Evolutionary conservation across 2,329 filamentous ascomycete species (phyloP).

Genomic region (Diaporthe batatas): DNA sequence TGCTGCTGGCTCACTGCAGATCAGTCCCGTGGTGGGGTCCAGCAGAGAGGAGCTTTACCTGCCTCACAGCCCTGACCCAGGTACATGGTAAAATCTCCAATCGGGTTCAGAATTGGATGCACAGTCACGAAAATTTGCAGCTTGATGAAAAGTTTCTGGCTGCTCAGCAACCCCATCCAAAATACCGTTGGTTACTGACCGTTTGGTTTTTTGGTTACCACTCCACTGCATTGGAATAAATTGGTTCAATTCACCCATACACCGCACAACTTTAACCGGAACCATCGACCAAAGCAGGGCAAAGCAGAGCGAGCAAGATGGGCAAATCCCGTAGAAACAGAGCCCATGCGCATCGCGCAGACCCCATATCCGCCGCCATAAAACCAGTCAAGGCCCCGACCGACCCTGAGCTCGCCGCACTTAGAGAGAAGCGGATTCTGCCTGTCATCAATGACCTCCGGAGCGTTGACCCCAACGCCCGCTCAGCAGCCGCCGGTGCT

Average conservation of each 20-base stretch:
- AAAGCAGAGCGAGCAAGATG: constrained; percentile 56
- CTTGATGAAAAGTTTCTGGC: constrained; percentile 31
- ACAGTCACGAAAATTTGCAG: constrained; percentile 25
- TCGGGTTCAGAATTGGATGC: constrained; percentile 21
- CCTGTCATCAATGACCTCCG: constrained; percentile 73
- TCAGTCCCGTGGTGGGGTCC: constrained; percentile 23
- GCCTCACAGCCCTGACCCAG: not conserved
- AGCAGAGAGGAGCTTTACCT: constrained; percentile 22
- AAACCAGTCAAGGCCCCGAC: constrained; percentile 72
- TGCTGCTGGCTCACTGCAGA: constrained; percentile 15
- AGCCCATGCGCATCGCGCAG: constrained; percentile 62
- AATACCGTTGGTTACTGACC: not conserved
- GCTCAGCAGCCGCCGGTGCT: constrained; percentile 70
- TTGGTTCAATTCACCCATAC: not conserved
- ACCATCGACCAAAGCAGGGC: not conserved
- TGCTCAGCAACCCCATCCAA: not conserved
- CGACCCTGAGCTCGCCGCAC: constrained; percentile 73
- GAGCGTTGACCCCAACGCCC: constrained; percentile 70
- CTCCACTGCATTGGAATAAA: not conserved
- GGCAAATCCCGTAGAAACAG: constrained; percentile 71
- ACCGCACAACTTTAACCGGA: not conserved
- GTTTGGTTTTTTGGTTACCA: not conserved
- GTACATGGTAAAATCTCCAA: constrained; percentile 25
- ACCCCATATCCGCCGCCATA: constrained; percentile 60
- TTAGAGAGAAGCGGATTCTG: constrained; percentile 73